Evolutionary conservation across 441 rosid genomes (phyloP), one percentile per base, ranked within the genome.

Genomic region (Croton setiger): DNA sequence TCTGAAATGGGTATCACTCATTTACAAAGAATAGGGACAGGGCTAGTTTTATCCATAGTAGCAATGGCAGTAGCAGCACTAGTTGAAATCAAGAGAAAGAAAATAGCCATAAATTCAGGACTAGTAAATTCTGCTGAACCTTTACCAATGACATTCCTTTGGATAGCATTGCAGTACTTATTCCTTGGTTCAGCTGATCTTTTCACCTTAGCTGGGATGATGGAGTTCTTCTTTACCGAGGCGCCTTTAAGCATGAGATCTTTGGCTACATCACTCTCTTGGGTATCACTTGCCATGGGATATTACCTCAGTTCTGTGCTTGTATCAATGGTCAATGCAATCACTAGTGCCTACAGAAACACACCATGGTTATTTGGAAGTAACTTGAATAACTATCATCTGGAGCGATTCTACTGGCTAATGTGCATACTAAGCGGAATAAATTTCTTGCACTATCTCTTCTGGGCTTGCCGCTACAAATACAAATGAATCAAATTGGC

Each of bases 171-270:
- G 72, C 98, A 90, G 67, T 90, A 87, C 72, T 59, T 92, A 81
- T 88, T 92, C 79, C 90, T 92, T 17, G 94, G 98, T 71, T 90
- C 98, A 31, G 98, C 96, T 13, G 98, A 92, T 76, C 85, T 92
- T 47, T 90, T 92, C 85, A 87, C 88, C 12, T 79, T 90, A 66
- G 93, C 96, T 0, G 98, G 95, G 27, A 85, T 86, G 96, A 85
- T 92, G 95, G 96, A 92, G 36, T 86, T 90, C 75, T 88, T 90
- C 87, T 92, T 92, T 83, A 88, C 92, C 0, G 96, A 88, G 71
- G 90, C 94, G 37, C 91, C 94, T 17, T 66, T 70, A 36, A 78
- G 87, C 68, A 92, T 90, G 98, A 86, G 96, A 73, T 92, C 96
- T 14, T 80, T 92, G 75, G 91, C 96, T 41, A 92, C 91, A 11